A percentile compares a stretch with the other conserved stretches of the same genome.
Evolutionary conservation across 352 stramenopile genomes (phyloP).

Genomic region (Phytophthora chlamydospora): DNA sequence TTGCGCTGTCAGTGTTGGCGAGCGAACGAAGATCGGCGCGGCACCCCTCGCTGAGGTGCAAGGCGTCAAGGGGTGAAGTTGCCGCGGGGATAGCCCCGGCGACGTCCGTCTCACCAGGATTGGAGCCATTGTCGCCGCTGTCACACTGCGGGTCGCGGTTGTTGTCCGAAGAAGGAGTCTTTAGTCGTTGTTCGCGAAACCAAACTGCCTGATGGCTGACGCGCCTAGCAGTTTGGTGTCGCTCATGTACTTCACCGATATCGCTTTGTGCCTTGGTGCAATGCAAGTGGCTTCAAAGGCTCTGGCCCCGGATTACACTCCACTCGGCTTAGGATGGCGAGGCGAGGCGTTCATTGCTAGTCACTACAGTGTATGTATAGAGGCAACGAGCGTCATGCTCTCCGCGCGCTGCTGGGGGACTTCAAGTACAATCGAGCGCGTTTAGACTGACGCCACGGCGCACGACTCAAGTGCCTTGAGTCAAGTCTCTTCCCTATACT

Average conservation of each 20-base stretch:
- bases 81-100: constrained; percentile 7
- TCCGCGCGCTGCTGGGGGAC: too few relatives aligned
- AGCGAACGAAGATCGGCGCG: constrained; percentile 9
- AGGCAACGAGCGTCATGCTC: too few relatives aligned
- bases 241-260: not conserved
- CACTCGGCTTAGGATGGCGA: too few relatives aligned
- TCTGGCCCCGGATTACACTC: too few relatives aligned
- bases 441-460: too few relatives aligned
- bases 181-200: constrained; percentile 2
- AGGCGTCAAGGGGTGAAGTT: not conserved
- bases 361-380: too few relatives aligned
- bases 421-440: too few relatives aligned
- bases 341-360: too few relatives aligned
- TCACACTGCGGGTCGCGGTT: not conserved
- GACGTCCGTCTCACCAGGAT: constrained; percentile 14
- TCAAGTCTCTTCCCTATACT: too few relatives aligned
- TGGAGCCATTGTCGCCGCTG: not conserved
- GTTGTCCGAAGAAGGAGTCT: constrained; percentile 2
- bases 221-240: not conserved
- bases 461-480: too few relatives aligned
- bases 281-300: not conserved
- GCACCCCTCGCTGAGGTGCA: constrained; percentile 10
- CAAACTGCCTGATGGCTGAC: constrained; percentile 1
- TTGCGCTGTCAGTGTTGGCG: not conserved
- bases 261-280: not conserved